A percentile compares a stretch with the other conserved stretches of the same genome.
Conservation (phyloP, 805 yeast species). For the Lipomyces yamadae region DNA sequence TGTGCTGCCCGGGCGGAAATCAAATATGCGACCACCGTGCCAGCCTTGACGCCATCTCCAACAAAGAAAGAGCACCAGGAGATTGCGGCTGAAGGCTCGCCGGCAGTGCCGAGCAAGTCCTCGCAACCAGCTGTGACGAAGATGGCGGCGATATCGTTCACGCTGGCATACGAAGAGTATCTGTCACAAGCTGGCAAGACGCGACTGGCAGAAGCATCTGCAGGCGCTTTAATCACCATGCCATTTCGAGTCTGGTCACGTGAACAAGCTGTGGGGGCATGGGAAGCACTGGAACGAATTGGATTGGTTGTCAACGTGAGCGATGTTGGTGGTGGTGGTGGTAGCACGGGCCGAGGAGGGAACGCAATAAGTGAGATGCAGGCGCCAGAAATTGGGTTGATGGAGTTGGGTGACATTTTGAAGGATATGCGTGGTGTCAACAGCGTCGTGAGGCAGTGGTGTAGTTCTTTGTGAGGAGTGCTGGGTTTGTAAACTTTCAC, state of each 20-base stretch:
- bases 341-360: slow-evolving; percentile 17
- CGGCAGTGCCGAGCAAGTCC: not conserved
- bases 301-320: slow-evolving; percentile 52
- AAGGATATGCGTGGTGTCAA: slow-evolving; percentile 3
- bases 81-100: not conserved
- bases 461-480: slow-evolving; percentile 1
- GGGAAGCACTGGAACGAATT: slow-evolving; percentile 70
- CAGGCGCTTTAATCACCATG: slow-evolving; percentile 47
- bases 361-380: slow-evolving; percentile 18
- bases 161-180: slow-evolving; percentile 78
- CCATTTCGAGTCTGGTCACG: slow-evolving; percentile 62
- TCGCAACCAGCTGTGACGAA: not conserved
- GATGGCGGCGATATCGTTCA: slow-evolving; percentile 66
- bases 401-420: slow-evolving; percentile 14
- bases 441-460: slow-evolving; percentile 11
- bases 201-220: slow-evolving; percentile 49
- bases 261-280: slow-evolving; percentile 64
- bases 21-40: slow-evolving; percentile 44
- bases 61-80: not conserved
- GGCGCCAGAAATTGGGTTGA: slow-evolving; percentile 21
- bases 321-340: not conserved
- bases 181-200: slow-evolving; percentile 26
- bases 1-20: slow-evolving; percentile 74
- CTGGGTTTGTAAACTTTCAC: not conserved
- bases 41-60: not conserved